Base-by-base conservation (phyloP, 768 basidiomycete species). In the Kwoniella dendrophila region DNA sequence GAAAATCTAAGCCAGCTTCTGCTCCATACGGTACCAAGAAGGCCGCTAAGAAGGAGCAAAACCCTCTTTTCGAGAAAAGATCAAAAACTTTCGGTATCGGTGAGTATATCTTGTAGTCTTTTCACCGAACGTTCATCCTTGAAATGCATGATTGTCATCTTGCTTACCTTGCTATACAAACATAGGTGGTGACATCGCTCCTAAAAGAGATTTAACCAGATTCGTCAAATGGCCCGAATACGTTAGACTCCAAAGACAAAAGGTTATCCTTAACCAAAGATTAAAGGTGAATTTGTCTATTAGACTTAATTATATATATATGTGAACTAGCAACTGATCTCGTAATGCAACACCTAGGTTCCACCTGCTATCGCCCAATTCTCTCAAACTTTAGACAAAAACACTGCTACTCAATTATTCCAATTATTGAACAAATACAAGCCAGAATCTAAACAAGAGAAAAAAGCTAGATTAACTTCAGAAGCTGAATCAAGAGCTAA, bases 211-310 rank as follows among this genome's bases (percentile, higher is more conserved):
- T 82, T 82, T 97, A 69, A 95, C 91, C 61, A 90, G 94, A 80
- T 97, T 97, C 83, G 90, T 97, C 83, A 97, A 96, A 81, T 99
- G 95, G 95, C 95, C 95, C 71, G 92, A 94, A 83, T 98, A 98
- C 78, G 87, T 98, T 72, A 91, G 93, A 77, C 88, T 98, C 47
- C 95, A 98, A 79, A 88, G 95, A 79, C 93, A 97, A 82, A 97
- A 97, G 84, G 92, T 97, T 76, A 95, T 98, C 82, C 88, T 98
- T 63, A 83, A 90, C 85, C 92, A 97, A 83, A 91, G 95, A 75
- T 84, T 98, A 72, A 98, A 98, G 86, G 76, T 78, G 40, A 45
- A 74, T 66, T 59, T 30, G n/a, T 20, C 16, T 16, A 29, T 29
- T 36, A n/a, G n/a, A 3, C 38, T 40, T 4, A 4, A 40, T 40